Conservation (phyloP, 371 early-diverging fungal genomes). For the Lichtheimia corymbifera region DNA sequence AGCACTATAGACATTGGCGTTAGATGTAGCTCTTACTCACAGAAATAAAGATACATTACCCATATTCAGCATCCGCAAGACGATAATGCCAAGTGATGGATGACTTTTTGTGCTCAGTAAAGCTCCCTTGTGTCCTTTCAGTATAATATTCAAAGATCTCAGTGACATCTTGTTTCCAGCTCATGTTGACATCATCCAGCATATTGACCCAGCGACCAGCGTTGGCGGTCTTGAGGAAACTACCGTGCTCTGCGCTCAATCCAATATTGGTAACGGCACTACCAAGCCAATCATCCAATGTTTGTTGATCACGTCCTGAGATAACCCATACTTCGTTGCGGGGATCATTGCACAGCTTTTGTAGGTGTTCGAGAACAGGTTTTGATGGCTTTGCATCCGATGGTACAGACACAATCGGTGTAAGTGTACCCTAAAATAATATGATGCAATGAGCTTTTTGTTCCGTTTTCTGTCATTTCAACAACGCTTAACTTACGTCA, state of each 20-base stretch:
- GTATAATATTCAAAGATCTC: slow-evolving; percentile 90
- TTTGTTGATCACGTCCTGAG: slow-evolving; percentile 86
- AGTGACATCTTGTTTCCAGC: slow-evolving; percentile 84
- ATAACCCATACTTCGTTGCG: slow-evolving; percentile 89
- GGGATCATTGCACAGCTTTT: slow-evolving; percentile 66
- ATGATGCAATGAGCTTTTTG: neutral
- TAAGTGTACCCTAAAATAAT: slow-evolving; percentile 75
- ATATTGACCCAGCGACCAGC: slow-evolving; percentile 78
- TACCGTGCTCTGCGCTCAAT: slow-evolving; percentile 93
- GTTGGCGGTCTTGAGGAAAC: slow-evolving; percentile 83
- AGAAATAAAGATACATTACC: slow-evolving; percentile 82
- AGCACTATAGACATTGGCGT: slow-evolving; percentile 89
- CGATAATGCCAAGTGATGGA: slow-evolving; percentile 93
- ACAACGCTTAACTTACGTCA: slow-evolving; percentile 56
- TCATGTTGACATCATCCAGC: slow-evolving; percentile 81
- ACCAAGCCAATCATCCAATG: slow-evolving; percentile 88
- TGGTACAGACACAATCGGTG: slow-evolving; percentile 71
- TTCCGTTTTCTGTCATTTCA: neutral
- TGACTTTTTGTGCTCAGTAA: slow-evolving; percentile 83
- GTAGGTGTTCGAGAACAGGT: slow-evolving; percentile 62
- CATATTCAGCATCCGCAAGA: slow-evolving; percentile 84
- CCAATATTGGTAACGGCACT: slow-evolving; percentile 61
- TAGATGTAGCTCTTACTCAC: slow-evolving; percentile 82
- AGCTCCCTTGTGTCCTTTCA: slow-evolving; percentile 84
- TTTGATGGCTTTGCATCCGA: slow-evolving; percentile 69